Evolutionary conservation across 2,329 filamentous ascomycete species (phyloP), one percentile per base, ranked within the genome.

Genomic region (Trichophyton schoenleinii): DNA sequence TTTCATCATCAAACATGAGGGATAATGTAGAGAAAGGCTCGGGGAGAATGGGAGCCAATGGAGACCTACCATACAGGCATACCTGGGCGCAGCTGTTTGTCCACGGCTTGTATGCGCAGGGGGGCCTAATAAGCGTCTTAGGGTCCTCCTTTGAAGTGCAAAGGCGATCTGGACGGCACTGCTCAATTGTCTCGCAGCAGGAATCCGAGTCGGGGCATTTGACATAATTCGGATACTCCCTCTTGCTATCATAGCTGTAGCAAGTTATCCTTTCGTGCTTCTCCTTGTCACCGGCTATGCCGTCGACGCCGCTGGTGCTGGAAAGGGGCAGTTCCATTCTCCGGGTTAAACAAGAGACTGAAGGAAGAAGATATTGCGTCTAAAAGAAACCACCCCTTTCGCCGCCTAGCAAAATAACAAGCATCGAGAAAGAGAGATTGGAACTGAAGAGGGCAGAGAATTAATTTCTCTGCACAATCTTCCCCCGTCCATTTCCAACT

Each of bases 81-180:
- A 55, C 52, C 28, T 55, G 52, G 52, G 52, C 52, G 34, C 52
- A 55, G 28, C 52, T 55, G 52, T 55, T 55, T 9, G 52, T 55
- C 52, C 52, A 55, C 52, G 52, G 52, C 20, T 55, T 55, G 52
- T 55, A 20, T 18, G 52, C 52, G 20, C 52, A 55, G 52, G 52
- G 52, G n/a, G 52, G 3, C 28, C 52, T n/a, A n/a, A 55, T 55
- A 28, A 55, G 52, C 28, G 52, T 55, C 52, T 55, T 55, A 15
- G 52, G 52, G 31, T 55, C 52, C 3, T 55, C 52, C 28, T 55
- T 55, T 9, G 52, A 55, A 2, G 52, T 55, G 20, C 52, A 55
- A 4, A 55, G 52, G 15, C 52, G 52, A n/a, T 55, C 52, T 13
- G 52, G 28, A 55, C 52, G 52, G n/a, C 52, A 55, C 52, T 55